Percentiles rank a stretch among this genome's conserved stretches.
Evolutionary conservation across 2,329 filamentous ascomycete genomes (phyloP).

Genomic region (Aurifilum marmelostoma): DNA sequence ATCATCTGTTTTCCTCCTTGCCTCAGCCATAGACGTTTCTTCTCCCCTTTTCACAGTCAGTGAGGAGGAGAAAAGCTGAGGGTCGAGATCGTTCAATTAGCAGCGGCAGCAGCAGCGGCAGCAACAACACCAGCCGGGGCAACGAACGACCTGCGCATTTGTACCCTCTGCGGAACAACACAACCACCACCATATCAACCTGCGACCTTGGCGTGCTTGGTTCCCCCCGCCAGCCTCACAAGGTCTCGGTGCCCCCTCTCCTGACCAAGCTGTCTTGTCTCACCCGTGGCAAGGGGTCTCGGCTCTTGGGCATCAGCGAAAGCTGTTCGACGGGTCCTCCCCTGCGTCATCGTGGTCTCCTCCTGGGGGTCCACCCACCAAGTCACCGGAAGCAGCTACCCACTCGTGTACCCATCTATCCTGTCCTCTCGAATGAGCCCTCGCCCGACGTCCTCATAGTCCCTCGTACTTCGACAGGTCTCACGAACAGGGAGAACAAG

Average conservation of each 20-base stretch:
- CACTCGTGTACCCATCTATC: slow-evolving; percentile 10
- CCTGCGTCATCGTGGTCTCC: slow-evolving; percentile 24
- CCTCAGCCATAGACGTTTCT: background rate
- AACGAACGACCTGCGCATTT: background rate
- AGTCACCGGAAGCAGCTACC: slow-evolving; percentile 24
- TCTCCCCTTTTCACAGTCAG: background rate
- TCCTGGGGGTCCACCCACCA: background rate
- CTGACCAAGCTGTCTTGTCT: background rate
- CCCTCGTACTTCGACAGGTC: background rate
- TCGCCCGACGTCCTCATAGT: background rate
- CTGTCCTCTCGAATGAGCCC: background rate
- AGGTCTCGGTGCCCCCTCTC: background rate
- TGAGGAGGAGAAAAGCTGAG: background rate
- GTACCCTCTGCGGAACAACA: background rate
- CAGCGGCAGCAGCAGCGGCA: background rate
- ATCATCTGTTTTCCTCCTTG: background rate
- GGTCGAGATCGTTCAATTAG: background rate
- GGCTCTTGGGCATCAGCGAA: slow-evolving; percentile 15
- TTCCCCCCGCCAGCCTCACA: slow-evolving; percentile 3
- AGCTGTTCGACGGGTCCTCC: slow-evolving; percentile 8
- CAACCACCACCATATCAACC: background rate
- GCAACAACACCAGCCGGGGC: background rate
- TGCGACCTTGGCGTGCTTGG: slow-evolving; percentile 4
- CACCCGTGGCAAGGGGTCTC: slow-evolving; percentile 9
- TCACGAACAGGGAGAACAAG: background rate